phyloP scores from a whole-genome alignment of 2,329 filamentous ascomycete genomes.

The Sporothrix brasiliensis region DNA sequence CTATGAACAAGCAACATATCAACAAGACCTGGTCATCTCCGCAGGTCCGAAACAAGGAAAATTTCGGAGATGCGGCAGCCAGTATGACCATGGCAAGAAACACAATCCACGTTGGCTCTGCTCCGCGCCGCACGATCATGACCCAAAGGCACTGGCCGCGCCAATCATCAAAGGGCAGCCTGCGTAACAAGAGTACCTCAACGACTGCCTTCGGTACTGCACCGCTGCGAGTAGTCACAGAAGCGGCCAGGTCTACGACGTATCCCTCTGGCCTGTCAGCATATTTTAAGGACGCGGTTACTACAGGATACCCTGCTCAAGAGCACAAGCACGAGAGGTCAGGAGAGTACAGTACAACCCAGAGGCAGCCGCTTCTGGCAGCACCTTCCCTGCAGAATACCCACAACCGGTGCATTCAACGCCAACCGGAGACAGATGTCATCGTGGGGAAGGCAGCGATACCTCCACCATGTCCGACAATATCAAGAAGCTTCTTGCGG shows the following conservation, averaged over 20 bases:
- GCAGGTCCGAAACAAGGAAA: conserved; percentile 32
- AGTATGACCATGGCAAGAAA: background rate
- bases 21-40: conserved; percentile 32
- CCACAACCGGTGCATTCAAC: background rate
- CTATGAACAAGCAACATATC: conserved; percentile 18
- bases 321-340: background rate
- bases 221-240: background rate
- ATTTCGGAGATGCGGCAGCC: conserved; percentile 13
- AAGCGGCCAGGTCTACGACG: background rate
- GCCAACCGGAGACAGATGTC: background rate
- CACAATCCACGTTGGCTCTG: conserved; percentile 21
- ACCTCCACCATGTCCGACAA: background rate
- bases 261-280: background rate
- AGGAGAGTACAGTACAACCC: background rate
- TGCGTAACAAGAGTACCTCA: background rate
- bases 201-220: background rate
- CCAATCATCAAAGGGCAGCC: background rate
- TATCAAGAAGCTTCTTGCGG: conserved; percentile 26
- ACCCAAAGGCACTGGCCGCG: conserved; percentile 29
- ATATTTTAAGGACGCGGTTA: background rate
- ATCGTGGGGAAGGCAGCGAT: background rate
- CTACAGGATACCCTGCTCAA: background rate
- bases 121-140: conserved; percentile 15
- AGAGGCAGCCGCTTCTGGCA: background rate
- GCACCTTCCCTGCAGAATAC: background rate